Evolutionary conservation across 31 red algal species (phyloP), one percentile per base, ranked within the genome.

Genomic region (Endocladia muricata): DNA sequence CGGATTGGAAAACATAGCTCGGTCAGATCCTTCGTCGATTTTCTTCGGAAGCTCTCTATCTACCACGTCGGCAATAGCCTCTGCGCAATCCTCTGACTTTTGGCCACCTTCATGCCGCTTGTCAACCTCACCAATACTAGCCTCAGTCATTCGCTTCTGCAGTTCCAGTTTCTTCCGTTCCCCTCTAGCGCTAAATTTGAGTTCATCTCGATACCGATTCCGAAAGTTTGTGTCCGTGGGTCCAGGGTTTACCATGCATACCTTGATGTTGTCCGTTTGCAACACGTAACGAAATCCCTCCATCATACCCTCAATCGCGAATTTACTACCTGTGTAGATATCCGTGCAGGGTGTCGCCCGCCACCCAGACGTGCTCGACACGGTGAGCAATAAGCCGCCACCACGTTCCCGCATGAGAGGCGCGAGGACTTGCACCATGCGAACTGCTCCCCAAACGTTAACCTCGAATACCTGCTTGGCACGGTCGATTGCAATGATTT

Each of bases 221-320:
- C 21, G 28, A 73, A 89, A 89, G 21, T 41, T 15, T 21, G 85
- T 73, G 56, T 70, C 59, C 2, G 79, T 72, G 6, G 85, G 77
- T 33, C 85, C 85, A n/a, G 85, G 85, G 23, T 52, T 52, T 17
- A 82, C 77, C 15, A 82, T 61, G n/a, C 81, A 37, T 17, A 82
- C 65, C 49, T 61, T 61, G 28, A 89, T 61, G 31, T 79, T 79
- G 43, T 77, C 71, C 1, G 64, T 51, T 23, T 84, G 36, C 19
- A 82, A 34, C 23, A 8, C 39, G 67, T 82, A 82, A 33, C 85
- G 76, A 51, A 61, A 59, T 37, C 49, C n/a, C 21, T 89, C 85
- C 51, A 74, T 52, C 3, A 89, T 37, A 9, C 77, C 85, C 44
- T 84, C 78, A n/a, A 89, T 41, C 8, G 85, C 85, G 36, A 74